Conservation (phyloP, 148 eudicot species). For the Camellia lanceoleosa region DNA sequence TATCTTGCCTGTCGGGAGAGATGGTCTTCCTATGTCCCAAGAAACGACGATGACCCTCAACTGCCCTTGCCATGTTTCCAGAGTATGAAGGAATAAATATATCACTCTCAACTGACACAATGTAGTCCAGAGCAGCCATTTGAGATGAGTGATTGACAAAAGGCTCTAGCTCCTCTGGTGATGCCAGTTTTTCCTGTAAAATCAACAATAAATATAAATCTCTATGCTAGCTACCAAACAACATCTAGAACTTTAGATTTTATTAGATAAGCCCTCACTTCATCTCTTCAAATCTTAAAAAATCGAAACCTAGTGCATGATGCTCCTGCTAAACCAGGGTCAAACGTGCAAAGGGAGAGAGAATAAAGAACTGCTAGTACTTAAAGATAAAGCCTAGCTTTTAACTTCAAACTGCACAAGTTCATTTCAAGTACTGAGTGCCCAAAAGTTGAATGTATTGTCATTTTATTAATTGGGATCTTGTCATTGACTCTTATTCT, state of each 20-base stretch:
- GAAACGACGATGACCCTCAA: conserved; percentile 95
- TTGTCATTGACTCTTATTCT: background rate
- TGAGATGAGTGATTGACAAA: conserved; percentile 80
- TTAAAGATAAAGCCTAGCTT: background rate
- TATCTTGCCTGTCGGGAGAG: conserved; percentile 74
- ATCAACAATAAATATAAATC: conserved; percentile 7
- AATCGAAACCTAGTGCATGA: background rate
- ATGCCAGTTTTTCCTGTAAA: conserved; percentile 77
- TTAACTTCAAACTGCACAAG: background rate
- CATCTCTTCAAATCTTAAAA: background rate
- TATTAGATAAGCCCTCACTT: background rate
- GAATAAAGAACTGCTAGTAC: no score
- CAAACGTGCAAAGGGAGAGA: background rate
- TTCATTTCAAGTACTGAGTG: background rate
- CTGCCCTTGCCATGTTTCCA: conserved; percentile 99
- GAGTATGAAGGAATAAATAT: conserved; percentile 88
- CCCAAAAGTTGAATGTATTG: background rate
- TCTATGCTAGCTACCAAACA: background rate
- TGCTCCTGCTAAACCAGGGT: no score
- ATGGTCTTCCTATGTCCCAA: conserved; percentile 93
- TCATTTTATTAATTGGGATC: background rate
- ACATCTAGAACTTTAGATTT: background rate
- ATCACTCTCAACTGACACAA: conserved; percentile 92
- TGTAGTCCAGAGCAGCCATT: conserved; percentile 97
- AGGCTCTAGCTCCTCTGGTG: conserved; percentile 73